These are phyloP conservation scores for Ogataea nitratoaversa DNA, from an alignment of 805 yeast genomes.

Conservation along the genomic window DNA sequence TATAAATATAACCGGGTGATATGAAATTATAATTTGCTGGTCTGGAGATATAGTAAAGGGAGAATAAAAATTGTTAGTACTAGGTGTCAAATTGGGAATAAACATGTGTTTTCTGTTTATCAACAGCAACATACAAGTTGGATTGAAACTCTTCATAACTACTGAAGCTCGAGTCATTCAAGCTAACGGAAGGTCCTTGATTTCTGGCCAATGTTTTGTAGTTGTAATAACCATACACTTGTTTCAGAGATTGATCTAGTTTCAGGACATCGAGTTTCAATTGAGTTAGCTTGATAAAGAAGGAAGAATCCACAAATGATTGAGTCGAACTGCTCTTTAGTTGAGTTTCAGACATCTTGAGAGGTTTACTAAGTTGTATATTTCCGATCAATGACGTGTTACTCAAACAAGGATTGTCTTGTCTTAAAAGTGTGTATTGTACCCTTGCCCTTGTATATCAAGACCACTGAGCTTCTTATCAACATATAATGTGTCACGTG, in stretches of 20 bases:
- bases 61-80: constrained; percentile 1
- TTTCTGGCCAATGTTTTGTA: constrained; percentile 27
- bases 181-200: constrained; percentile 28
- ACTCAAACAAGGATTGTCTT: too few relatives aligned
- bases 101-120: too few relatives aligned
- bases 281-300: constrained; percentile 71
- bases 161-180: constrained; percentile 33
- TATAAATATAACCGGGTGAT: constrained; percentile 38
- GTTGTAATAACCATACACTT: constrained; percentile 38
- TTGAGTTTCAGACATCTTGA: background rate
- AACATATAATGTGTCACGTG: too few relatives aligned
- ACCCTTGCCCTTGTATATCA: too few relatives aligned
- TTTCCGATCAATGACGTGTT: too few relatives aligned
- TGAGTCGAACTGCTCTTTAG: constrained; percentile 47
- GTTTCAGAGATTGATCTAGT: constrained; percentile 46
- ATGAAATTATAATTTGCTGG: constrained; percentile 20
- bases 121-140: constrained; percentile 16
- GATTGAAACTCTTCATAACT: constrained; percentile 5
- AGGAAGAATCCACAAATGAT: constrained; percentile 82
- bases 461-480: too few relatives aligned
- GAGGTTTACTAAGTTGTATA: background rate
- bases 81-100: too few relatives aligned
- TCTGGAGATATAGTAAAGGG: constrained; percentile 1
- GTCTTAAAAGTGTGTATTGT: too few relatives aligned
- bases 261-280: constrained; percentile 71